Percentiles rank a stretch among this genome's conserved stretches.
phyloP scores from a whole-genome alignment of 352 stramenopile genomes.

The Globisporangium cederbergense region DNA sequence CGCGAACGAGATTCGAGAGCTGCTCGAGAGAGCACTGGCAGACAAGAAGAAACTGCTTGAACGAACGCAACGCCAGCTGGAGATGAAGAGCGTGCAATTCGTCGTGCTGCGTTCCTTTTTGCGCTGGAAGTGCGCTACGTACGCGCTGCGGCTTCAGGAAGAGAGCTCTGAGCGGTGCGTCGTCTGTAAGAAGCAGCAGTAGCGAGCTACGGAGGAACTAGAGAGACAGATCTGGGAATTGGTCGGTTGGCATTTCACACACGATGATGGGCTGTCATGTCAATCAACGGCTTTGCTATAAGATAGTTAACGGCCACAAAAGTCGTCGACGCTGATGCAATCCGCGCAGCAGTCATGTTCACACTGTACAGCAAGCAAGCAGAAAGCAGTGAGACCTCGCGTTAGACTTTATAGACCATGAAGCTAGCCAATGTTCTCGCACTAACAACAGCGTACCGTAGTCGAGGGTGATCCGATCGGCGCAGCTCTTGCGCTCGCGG shows the following conservation, averaged over 20 bases:
- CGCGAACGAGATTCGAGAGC: slow-evolving; percentile 31
- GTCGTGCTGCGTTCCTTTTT: slow-evolving; percentile 36
- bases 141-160: slow-evolving; percentile 15
- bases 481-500: slow-evolving; percentile 46
- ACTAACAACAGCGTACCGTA: slow-evolving; percentile 33
- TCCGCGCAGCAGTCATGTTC: background rate
- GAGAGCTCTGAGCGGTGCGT: background rate
- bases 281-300: background rate
- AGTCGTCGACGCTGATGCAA: background rate
- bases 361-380: background rate
- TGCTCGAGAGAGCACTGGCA: slow-evolving; percentile 24
- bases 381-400: background rate
- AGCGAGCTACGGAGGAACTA: background rate
- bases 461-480: slow-evolving; percentile 54
- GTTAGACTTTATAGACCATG: background rate
- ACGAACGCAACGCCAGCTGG: slow-evolving; percentile 21
- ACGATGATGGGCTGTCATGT: background rate
- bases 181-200: slow-evolving; percentile 3
- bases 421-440: background rate
- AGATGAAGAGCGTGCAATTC: slow-evolving; percentile 32
- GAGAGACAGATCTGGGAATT: too few species aligned
- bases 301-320: background rate
- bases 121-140: slow-evolving; percentile 34
- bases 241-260: background rate
- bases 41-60: slow-evolving; percentile 23